Evolutionary conservation across 805 yeast genomes (phyloP).

Genomic region (Saccharomycopsis fodiens): DNA sequence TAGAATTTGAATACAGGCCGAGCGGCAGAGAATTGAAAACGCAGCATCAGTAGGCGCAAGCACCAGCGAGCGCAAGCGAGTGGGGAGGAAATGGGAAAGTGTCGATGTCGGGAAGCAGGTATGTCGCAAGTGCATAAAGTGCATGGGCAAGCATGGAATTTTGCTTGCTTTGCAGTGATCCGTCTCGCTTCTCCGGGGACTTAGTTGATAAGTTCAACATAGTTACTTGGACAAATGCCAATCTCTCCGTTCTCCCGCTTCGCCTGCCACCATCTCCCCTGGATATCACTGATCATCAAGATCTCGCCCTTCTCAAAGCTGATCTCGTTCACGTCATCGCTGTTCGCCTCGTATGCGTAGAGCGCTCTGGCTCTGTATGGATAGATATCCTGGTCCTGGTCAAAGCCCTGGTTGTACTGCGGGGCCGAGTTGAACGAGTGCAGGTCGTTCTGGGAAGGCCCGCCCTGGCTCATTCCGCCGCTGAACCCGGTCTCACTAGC

Average conservation of each 20-base stretch:
- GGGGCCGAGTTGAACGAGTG: conserved; percentile 22
- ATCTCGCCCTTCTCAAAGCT: conserved; percentile 87
- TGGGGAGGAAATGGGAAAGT: no score
- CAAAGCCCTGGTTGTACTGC: conserved; percentile 17
- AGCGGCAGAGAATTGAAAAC: no score
- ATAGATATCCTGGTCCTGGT: conserved; percentile 32
- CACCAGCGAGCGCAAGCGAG: no score
- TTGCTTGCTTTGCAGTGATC: no score
- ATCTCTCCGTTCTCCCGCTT: conserved; percentile 82
- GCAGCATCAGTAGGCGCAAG: no score
- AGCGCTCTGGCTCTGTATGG: conserved; percentile 83
- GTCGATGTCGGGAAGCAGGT: no score
- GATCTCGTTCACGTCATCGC: conserved; percentile 87
- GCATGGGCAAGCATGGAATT: no score
- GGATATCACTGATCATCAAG: conserved; percentile 85
- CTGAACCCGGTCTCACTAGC: neutral
- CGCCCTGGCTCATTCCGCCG: neutral
- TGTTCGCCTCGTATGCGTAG: conserved; percentile 81
- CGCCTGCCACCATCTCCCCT: conserved; percentile 99
- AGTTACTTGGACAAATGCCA: conserved; percentile 95
- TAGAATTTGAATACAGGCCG: no score
- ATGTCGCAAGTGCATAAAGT: no score
- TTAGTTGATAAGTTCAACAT: conserved; percentile 63
- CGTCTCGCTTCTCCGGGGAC: no score
- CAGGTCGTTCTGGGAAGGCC: conserved; percentile 24